Evolutionary conservation across 2,329 filamentous ascomycete genomes (phyloP), one percentile per base, ranked within the genome.

Genomic region (Colletotrichum limetticola): DNA sequence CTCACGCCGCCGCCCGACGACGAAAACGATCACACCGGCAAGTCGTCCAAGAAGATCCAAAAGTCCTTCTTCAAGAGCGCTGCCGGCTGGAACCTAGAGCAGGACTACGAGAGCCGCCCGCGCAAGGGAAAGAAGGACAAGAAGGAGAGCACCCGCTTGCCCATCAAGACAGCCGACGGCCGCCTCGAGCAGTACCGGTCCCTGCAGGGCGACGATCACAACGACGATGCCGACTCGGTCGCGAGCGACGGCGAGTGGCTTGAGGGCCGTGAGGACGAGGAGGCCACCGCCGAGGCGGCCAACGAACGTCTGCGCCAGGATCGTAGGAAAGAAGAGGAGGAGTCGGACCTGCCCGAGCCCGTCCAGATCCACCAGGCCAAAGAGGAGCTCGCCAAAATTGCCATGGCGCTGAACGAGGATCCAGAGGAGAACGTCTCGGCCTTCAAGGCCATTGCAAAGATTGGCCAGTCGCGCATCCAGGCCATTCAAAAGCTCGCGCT

Each of bases 371-470:
- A 94, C 28, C 90, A 93, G 74, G 95, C 95, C 11, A 97, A 99
- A 82, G 97, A 98, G 80, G 95, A 98, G 79, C 85, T 99, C 69
- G 96, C 97, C 24, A 92, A 92, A 77, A 90, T 97, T 73, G 97
- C 95, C 3, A 88, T 89, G 60, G 85, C 92, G 64, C 88, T 99
- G 78, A 98, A 97, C 78, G 95, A 98, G 81, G 92, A 97, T 74
- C 97, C 97, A 0, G 97, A 99, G 80, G 96, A 98, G 80, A 92
- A 99, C 81, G 89, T 93, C 53, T 91, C 91, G 56, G 90, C 92
- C 24, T 92, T 98, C 85, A 95, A 94, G 81, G 89, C 90, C 5
- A 85, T 98, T 78, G 92, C 92, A 37, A 90, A 93, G 78, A 90
- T 97, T 76, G 92, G 92, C 24, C 87, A 91, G 67, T 92, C 93